Base-by-base conservation (phyloP, 139 green algal genomes). In the Auxenochlorella pyrenoidosa region DNA sequence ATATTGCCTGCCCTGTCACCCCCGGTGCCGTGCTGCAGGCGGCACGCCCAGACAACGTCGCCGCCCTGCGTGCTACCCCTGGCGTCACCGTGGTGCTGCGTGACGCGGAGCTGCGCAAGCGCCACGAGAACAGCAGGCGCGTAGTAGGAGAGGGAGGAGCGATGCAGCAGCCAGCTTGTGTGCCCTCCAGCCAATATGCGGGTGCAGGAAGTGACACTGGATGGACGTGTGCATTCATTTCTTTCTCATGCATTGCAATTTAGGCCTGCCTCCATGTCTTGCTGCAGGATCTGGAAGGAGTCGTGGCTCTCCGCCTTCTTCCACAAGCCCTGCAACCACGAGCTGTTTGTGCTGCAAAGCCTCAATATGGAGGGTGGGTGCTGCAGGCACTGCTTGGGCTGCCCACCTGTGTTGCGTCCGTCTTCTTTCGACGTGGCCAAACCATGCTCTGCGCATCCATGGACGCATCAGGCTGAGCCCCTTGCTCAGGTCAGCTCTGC, bases 271-370 rank as follows among this genome's bases (percentile, higher is more conserved):
- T n/a, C n/a, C n/a, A n/a, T n/a, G n/a, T n/a, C n/a, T 10, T 34
- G 87, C 43, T 91, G 79, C 71, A 85, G 95, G 6, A 92, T 95
- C 60, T 97, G 95, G 95, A 98, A 98, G 73, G 95, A 97, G 90
- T 94, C 90, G 3, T 98, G 95, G 95, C 92, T 98, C 47, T 88
- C 94, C 6, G 90, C 87, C 54, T 98, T 96, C 90, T 96, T 98
- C 90, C 93, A 97, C 90, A 95, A 96, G 83, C 95, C 95, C 16
- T 98, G 95, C 95, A 98, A 98, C 86, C 93, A 98, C 89, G 95
- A 96, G 90, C 95, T 98, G 6, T 98, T 98, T 92, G 95, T 98
- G 72, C 86, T 88, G 73, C 95, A 98, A 84, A 92, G 65, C 21
- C 88, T 98, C 72, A 98, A 98, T 90, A 96, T 98, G 94, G 94